These are phyloP conservation scores for Globisporangium yorkense DNA, from an alignment of 352 stramenopile species.

Conservation along the genomic window DNA sequence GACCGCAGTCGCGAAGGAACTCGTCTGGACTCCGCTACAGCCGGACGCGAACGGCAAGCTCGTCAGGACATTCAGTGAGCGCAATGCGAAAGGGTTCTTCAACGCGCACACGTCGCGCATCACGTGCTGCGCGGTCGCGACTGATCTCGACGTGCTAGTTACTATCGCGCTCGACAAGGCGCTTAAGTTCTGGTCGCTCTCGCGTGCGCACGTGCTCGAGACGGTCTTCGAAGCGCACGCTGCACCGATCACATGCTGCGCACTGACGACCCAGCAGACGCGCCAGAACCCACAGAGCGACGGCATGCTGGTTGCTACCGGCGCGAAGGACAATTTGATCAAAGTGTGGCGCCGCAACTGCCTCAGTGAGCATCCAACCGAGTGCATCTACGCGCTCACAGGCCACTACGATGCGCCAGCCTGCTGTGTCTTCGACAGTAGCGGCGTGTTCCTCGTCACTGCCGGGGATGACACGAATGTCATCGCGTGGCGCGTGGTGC, in stretches of 20 bases:
- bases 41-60: constrained; percentile 16
- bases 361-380: constrained; percentile 1
- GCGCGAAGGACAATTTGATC: constrained; percentile 55
- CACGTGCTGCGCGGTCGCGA: constrained; percentile 31
- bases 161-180: constrained; percentile 42
- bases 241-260: constrained; percentile 41
- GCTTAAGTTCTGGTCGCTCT: constrained; percentile 42
- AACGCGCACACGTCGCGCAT: constrained; percentile 43
- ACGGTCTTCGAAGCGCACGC: constrained; percentile 37
- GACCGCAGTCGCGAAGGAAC: neutral
- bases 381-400: constrained; percentile 39
- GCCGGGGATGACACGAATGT: constrained; percentile 41
- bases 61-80: constrained; percentile 18
- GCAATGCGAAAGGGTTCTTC: constrained; percentile 23
- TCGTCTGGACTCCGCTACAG: constrained; percentile 5
- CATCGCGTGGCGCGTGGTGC: constrained; percentile 45
- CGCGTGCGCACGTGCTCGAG: constrained; percentile 23
- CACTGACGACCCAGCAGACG: constrained; percentile 23
- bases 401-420: constrained; percentile 46
- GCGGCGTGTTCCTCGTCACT: constrained; percentile 47
- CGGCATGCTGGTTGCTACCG: constrained; percentile 42
- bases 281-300: neutral
- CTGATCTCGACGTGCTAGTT: constrained; percentile 32
- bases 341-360: constrained; percentile 41
- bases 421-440: constrained; percentile 32